These are phyloP conservation scores for Termitomyces titanicus DNA, from an alignment of 768 basidiomycete genomes.

Conservation along the genomic window DNA sequence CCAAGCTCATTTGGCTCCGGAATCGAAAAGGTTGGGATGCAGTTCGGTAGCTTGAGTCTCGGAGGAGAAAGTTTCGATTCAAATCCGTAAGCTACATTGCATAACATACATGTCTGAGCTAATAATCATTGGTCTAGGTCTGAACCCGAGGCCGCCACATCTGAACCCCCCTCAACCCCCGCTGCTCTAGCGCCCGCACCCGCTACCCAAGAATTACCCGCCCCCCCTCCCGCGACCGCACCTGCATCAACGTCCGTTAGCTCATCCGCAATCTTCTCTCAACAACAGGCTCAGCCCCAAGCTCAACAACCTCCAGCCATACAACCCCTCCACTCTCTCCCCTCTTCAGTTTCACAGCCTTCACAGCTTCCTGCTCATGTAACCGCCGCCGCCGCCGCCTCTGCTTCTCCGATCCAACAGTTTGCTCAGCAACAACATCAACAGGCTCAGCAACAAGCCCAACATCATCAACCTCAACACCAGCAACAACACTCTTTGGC, in stretches of 20 bases:
- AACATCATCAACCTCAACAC: slow-evolving; percentile 37
- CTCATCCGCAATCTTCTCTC: slow-evolving; percentile 46
- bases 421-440: slow-evolving; percentile 38
- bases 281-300: slow-evolving; percentile 35
- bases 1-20: slow-evolving; percentile 61
- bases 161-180: slow-evolving; percentile 32
- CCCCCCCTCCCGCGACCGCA: slow-evolving; percentile 35
- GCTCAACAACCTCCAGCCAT: slow-evolving; percentile 19
- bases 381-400: slow-evolving; percentile 9
- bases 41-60: slow-evolving; percentile 81
- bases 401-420: slow-evolving; percentile 39
- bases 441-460: slow-evolving; percentile 27
- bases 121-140: slow-evolving; percentile 4
- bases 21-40: slow-evolving; percentile 83
- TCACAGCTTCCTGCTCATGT: slow-evolving; percentile 33
- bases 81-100: slow-evolving; percentile 40
- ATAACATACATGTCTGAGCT: slow-evolving; percentile 5
- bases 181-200: slow-evolving; percentile 24
- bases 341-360: slow-evolving; percentile 21
- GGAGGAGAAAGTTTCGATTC: slow-evolving; percentile 62
- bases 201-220: slow-evolving; percentile 27
- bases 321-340: slow-evolving; percentile 19
- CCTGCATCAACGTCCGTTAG: slow-evolving; percentile 30
- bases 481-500: slow-evolving; percentile 17
- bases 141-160: slow-evolving; percentile 19